These are phyloP conservation scores for Solanum pinnatisectum DNA, from an alignment of 257 asterid genomes.

Conservation along the genomic window DNA sequence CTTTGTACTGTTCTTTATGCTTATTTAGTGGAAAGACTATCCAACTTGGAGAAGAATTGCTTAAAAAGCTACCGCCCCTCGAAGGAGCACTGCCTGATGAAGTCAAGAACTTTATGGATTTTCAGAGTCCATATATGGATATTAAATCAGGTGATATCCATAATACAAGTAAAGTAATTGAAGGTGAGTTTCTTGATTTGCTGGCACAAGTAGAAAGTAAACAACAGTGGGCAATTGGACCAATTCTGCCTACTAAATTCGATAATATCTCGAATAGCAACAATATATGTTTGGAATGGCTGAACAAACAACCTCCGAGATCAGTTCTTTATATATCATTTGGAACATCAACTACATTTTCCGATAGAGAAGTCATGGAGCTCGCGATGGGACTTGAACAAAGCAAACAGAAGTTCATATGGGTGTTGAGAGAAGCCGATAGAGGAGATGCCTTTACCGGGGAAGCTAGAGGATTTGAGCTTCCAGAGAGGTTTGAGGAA, in stretches of 20 bases:
- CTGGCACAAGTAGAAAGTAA: conserved; percentile 12
- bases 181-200: conserved; percentile 31
- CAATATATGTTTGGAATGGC: conserved; percentile 36
- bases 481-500: conserved; percentile 33
- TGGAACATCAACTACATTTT: conserved; percentile 36
- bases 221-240: conserved; percentile 66
- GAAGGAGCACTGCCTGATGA: conserved; percentile 33
- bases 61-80: conserved; percentile 16
- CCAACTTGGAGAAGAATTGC: conserved; percentile 15
- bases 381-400: conserved; percentile 37
- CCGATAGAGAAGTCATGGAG: conserved; percentile 17
- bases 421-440: conserved; percentile 45
- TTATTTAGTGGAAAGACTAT: conserved; percentile 28
- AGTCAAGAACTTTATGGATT: conserved; percentile 5
- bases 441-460: neutral
- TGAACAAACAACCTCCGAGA: conserved; percentile 13
- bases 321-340: conserved; percentile 38
- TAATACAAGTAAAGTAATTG: conserved; percentile 48
- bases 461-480: neutral
- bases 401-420: conserved; percentile 21
- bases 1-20: conserved; percentile 29
- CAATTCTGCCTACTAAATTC: conserved; percentile 31
- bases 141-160: conserved; percentile 42
- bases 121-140: conserved; percentile 20
- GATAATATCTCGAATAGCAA: neutral